Conservation (phyloP, 2,329 filamentous ascomycete genomes). For the Seiridium cupressi region DNA sequence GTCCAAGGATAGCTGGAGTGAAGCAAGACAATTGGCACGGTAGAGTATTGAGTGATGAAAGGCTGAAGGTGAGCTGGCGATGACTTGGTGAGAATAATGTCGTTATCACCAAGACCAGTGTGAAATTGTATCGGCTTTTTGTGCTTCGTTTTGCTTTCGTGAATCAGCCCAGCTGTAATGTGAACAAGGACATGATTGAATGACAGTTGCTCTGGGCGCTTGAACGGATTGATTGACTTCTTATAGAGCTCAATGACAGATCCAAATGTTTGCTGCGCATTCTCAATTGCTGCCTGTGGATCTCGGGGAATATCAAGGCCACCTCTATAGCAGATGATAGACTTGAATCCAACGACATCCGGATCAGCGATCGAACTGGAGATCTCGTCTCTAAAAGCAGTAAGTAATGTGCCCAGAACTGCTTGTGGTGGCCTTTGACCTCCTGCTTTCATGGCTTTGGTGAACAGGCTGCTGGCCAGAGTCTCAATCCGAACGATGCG, state of each 20-base stretch:
- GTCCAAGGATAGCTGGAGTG: conserved; percentile 83
- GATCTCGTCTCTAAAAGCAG: conserved; percentile 52
- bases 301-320: conserved; percentile 59
- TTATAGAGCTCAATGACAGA: conserved; percentile 30
- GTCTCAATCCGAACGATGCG: conserved; percentile 78
- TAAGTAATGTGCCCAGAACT: conserved; percentile 42
- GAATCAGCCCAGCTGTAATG: conserved; percentile 58
- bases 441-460: conserved; percentile 12
- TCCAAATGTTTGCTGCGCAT: conserved; percentile 35
- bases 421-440: conserved; percentile 34
- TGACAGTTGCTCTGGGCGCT: conserved; percentile 58
- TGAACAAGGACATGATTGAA: conserved; percentile 72
- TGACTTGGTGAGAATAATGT: conserved; percentile 66
- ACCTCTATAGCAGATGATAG: conserved; percentile 77
- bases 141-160: conserved; percentile 35
- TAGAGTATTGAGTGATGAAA: conserved; percentile 67
- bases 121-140: conserved; percentile 82
- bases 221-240: conserved; percentile 31
- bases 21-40: conserved; percentile 72
- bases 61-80: conserved; percentile 75
- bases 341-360: conserved; percentile 78
- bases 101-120: conserved; percentile 78
- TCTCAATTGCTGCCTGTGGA: conserved; percentile 28
- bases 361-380: conserved; percentile 57
- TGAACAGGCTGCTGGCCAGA: conserved; percentile 42